Conservation (phyloP, 2,329 filamentous ascomycete genomes). For the Seiridium unicorne region DNA sequence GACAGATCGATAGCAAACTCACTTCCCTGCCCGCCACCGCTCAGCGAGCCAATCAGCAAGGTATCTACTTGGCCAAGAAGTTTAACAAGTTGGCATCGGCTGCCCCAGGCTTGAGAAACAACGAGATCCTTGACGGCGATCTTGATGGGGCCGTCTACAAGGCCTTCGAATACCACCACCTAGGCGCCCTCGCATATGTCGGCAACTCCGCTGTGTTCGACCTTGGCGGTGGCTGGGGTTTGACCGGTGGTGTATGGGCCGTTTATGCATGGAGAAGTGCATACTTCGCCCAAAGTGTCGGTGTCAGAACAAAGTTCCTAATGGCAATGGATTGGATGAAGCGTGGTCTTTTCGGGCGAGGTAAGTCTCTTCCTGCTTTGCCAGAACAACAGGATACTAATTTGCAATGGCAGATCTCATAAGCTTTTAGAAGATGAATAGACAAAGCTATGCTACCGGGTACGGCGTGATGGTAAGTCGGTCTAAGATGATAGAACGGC, state of each 20-base stretch:
- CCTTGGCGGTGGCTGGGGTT: slow-evolving; percentile 71
- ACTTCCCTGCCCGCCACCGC: slow-evolving; percentile 94
- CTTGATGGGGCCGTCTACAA: slow-evolving; percentile 90
- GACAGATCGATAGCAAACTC: slow-evolving; percentile 91
- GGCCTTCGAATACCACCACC: slow-evolving; percentile 89
- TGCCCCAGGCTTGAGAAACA: slow-evolving; percentile 71
- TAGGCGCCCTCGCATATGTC: slow-evolving; percentile 90
- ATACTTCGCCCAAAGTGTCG: slow-evolving; percentile 97
- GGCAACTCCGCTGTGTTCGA: slow-evolving; percentile 97
- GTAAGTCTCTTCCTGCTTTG: slow-evolving; percentile 43
- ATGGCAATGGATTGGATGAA: slow-evolving; percentile 99
- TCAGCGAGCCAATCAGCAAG: slow-evolving; percentile 94
- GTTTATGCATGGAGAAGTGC: slow-evolving; percentile 96
- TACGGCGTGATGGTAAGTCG: background rate
- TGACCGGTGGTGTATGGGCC: slow-evolving; percentile 82
- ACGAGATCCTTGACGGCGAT: slow-evolving; percentile 84
- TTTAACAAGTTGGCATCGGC: slow-evolving; percentile 86
- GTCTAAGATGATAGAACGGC: background rate
- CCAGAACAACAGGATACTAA: background rate
- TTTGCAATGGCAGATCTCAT: slow-evolving; percentile 22
- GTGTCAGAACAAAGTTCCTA: slow-evolving; percentile 80
- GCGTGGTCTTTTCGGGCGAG: slow-evolving; percentile 90
- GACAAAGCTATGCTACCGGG: no score
- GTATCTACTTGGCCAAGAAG: slow-evolving; percentile 87
- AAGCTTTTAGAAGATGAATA: slow-evolving; percentile 20